A percentile compares a stretch with the other conserved stretches of the same genome.
Conservation (phyloP, 495 filamentous ascomycete species). For the Cercophora samala region DNA sequence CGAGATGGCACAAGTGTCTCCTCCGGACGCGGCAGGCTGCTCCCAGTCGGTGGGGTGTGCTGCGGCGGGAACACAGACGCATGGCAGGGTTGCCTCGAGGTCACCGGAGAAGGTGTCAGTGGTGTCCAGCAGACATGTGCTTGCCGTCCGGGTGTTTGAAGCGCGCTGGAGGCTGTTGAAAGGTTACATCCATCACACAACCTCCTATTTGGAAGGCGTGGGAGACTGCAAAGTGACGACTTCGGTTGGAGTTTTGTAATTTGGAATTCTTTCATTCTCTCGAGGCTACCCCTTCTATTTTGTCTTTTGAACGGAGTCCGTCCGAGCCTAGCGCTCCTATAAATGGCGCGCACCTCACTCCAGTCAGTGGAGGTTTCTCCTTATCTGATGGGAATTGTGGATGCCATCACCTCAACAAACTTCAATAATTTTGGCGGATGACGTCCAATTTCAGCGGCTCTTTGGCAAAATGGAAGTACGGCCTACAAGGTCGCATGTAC, state of each 20-base stretch:
- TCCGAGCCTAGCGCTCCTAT: neutral
- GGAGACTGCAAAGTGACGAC: neutral
- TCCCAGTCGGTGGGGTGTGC: neutral
- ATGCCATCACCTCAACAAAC: neutral
- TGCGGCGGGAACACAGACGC: neutral
- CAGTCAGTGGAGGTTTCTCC: neutral
- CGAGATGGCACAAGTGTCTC: neutral
- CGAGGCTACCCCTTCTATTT: neutral
- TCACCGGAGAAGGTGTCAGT: neutral
- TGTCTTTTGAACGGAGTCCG: neutral
- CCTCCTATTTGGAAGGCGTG: neutral
- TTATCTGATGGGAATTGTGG: neutral
- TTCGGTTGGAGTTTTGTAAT: neutral
- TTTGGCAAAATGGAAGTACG: constrained; percentile 21
- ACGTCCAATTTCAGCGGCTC: constrained; percentile 19
- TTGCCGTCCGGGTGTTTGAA: neutral
- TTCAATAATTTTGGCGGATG: neutral
- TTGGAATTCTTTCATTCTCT: neutral
- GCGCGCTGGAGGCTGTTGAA: too few species aligned
- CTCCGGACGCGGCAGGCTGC: neutral
- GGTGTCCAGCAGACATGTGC: neutral
- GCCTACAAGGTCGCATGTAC: neutral
- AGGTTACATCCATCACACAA: neutral
- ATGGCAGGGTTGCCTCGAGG: neutral
- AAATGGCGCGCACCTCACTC: neutral